Evolutionary conservation across 1,284 basidiomycete species (phyloP).

Genomic region (Austroboletus rostrupii): DNA sequence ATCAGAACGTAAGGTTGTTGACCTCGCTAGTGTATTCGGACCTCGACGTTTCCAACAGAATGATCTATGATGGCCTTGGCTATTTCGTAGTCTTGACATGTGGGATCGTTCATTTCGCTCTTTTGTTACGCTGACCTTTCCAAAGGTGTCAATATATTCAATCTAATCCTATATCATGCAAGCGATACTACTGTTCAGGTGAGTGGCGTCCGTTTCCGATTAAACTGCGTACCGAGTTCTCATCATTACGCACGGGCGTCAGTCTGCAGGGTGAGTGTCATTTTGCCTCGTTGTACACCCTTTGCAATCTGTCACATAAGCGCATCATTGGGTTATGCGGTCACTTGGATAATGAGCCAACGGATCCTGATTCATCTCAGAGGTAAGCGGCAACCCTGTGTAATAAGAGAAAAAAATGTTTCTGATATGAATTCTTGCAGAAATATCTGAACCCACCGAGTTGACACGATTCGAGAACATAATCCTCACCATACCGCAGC

Average conservation of each 20-base stretch:
- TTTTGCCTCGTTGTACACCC: slow-evolving; percentile 1
- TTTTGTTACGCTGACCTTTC: slow-evolving; percentile 3
- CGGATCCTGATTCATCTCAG: slow-evolving; percentile 34
- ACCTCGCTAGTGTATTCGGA: not conserved
- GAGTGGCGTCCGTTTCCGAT: slow-evolving; percentile 9
- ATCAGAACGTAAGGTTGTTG: slow-evolving; percentile 28
- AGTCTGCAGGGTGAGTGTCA: slow-evolving; percentile 28
- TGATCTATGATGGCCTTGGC: slow-evolving; percentile 34
- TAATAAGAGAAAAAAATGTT: not conserved
- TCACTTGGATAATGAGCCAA: slow-evolving; percentile 40
- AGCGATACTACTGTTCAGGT: slow-evolving; percentile 24
- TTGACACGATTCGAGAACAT: slow-evolving; percentile 28
- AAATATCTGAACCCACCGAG: slow-evolving; percentile 26
- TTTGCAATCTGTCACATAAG: slow-evolving; percentile 19
- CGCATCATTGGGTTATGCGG: slow-evolving; percentile 33
- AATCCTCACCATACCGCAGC: slow-evolving; percentile 19
- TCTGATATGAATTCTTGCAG: slow-evolving; percentile 5
- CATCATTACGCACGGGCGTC: slow-evolving; percentile 6
- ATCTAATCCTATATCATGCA: slow-evolving; percentile 26
- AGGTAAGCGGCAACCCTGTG: slow-evolving; percentile 12
- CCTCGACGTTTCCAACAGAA: slow-evolving; percentile 17
- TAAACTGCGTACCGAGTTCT: slow-evolving; percentile 5
- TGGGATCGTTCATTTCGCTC: slow-evolving; percentile 5
- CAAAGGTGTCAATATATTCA: slow-evolving; percentile 26
- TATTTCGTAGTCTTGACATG: slow-evolving; percentile 33